phyloP scores from a whole-genome alignment of 2,329 filamentous ascomycete genomes.

The Exophiala sp. region DNA sequence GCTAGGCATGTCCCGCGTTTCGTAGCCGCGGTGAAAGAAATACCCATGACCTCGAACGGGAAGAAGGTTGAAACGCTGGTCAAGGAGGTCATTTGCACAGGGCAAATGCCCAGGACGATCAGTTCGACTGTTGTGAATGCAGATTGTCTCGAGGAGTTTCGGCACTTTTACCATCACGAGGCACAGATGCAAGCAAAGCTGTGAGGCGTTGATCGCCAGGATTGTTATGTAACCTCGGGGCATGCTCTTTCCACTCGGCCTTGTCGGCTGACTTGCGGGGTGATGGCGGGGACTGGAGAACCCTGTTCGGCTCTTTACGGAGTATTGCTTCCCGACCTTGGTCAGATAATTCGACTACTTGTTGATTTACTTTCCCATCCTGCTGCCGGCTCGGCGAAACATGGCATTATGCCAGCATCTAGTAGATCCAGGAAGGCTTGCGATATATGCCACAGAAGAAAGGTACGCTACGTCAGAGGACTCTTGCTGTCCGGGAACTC shows the following conservation, averaged over 20 bases:
- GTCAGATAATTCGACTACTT: no score
- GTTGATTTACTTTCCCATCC: no score
- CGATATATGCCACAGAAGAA: slow-evolving; percentile 11
- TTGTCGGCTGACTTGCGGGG: no score
- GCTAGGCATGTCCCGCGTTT: slow-evolving; percentile 40
- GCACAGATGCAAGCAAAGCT: background rate
- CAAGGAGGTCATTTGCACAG: slow-evolving; percentile 34
- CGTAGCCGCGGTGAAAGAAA: slow-evolving; percentile 36
- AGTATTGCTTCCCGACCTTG: no score
- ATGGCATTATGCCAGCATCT: background rate
- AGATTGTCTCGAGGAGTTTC: slow-evolving; percentile 34
- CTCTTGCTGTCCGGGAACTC: background rate
- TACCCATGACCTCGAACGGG: slow-evolving; percentile 45
- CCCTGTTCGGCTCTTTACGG: no score
- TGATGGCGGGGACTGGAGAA: no score
- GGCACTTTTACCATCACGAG: slow-evolving; percentile 28
- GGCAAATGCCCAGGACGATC: slow-evolving; percentile 34
- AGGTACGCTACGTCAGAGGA: slow-evolving; percentile 3
- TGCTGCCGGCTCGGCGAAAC: no score
- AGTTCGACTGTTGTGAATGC: slow-evolving; percentile 42
- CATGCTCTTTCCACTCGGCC: no score
- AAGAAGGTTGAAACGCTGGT: slow-evolving; percentile 46
- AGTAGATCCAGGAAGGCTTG: slow-evolving; percentile 6
- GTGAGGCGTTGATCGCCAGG: background rate
- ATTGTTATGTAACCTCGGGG: no score